Evolutionary conservation across 2,329 filamentous ascomycete genomes (phyloP), one percentile per base, ranked within the genome.

Genomic region (Claviceps sp.): DNA sequence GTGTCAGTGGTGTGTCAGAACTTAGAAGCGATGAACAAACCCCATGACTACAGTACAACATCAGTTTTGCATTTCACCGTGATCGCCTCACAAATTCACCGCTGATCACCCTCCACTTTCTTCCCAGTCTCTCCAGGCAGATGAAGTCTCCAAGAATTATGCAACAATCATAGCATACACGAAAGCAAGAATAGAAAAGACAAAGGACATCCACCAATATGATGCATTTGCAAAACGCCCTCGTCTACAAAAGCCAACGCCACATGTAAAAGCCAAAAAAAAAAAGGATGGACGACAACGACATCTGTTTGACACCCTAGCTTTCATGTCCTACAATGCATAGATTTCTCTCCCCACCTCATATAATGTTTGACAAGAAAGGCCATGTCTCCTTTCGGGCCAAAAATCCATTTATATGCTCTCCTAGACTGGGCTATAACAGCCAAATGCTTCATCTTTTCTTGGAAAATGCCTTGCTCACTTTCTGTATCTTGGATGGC

Each of bases 401-500:
- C 22, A 16, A 44, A 11, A 0, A 43, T 42, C 14, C 40, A 24
- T 13, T 16, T 30, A 11, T 22, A 34, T 30, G 17, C 16, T 13
- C 39, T 10, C 4, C 16, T 24, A n/a, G 16, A 17, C 30, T n/a
- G 5, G 10, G 3, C 11, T 17, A 22, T 44, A 22, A 19, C 14
- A 26, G 24, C 43, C n/a, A 4, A 17, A 8, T 5, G 16, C 41
- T 24, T 50, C 47, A 70, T 62, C 65, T 69, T 58, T 63, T 65
- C 61, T 67, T 70, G 7, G 65, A 60, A 56, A 64, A 65, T 10
- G 61, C 60, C 56, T 62, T 65, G 37, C 64, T 63, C 45, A 65
- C 64, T 61, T 72, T 73, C 56, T 68, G 66, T 55, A 73, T 59
- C 61, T 74, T 74, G 50, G 69, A 62, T 44, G 74, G 73, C 48